These are phyloP conservation scores for Zygosaccharomyces bailii DNA, from an alignment of 805 yeast genomes.

Conservation along the genomic window DNA sequence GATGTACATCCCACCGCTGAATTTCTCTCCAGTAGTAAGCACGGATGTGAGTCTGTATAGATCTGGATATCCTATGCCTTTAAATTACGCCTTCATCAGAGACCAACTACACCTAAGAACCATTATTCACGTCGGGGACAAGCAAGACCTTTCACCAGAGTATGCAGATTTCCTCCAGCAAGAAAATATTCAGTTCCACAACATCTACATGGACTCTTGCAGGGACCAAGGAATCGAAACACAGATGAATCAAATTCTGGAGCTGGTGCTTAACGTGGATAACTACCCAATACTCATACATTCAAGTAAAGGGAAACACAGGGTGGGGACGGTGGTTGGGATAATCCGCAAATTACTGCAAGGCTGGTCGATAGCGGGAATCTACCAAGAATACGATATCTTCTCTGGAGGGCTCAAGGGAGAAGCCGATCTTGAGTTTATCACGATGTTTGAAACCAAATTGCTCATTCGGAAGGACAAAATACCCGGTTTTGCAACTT, in stretches of 20 bases:
- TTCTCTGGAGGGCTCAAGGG: constrained; percentile 88
- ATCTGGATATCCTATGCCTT: constrained; percentile 90
- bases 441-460: constrained; percentile 74
- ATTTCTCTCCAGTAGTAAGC: constrained; percentile 68
- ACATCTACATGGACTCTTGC: constrained; percentile 65
- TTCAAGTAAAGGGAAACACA: constrained; percentile 95
- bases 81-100: constrained; percentile 74
- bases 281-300: constrained; percentile 88
- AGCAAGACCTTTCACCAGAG: constrained; percentile 47
- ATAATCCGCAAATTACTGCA: constrained; percentile 79
- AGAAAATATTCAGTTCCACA: constrained; percentile 52
- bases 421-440: constrained; percentile 85
- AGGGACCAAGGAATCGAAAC: constrained; percentile 66
- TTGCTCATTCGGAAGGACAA: constrained; percentile 45
- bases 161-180: constrained; percentile 66
- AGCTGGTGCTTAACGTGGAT: constrained; percentile 53
- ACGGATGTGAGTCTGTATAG: constrained; percentile 78
- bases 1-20: constrained; percentile 79
- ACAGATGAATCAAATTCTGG: constrained; percentile 54
- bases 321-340: constrained; percentile 93
- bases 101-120: constrained; percentile 65
- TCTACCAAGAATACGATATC: constrained; percentile 88
- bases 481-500: constrained; percentile 58
- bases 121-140: constrained; percentile 81
- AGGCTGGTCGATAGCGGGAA: constrained; percentile 91